These are phyloP conservation scores for Cryoendolithus antarcticus DNA, from an alignment of 2,329 filamentous ascomycete genomes.

Conservation along the genomic window DNA sequence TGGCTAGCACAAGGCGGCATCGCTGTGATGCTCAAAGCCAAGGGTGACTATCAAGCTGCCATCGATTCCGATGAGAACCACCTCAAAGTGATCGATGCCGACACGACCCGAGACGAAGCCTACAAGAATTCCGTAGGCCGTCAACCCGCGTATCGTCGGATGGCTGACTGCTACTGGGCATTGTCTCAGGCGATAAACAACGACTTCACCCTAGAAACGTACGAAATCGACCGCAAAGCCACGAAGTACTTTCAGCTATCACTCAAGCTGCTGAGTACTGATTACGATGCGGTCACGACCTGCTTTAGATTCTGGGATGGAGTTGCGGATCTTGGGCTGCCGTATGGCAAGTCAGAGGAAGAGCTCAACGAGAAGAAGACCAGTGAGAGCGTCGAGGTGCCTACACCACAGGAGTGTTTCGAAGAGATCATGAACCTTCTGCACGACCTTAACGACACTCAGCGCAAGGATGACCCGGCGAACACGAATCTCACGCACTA, in stretches of 20 bases:
- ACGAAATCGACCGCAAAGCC: not conserved
- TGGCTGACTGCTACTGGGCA: conserved; percentile 1
- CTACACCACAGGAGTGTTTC: not conserved
- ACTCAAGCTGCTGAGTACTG: conserved; percentile 1
- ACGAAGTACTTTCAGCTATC: not conserved
- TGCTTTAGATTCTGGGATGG: conserved; percentile 2
- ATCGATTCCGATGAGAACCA: conserved; percentile 5
- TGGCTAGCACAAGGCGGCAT: conserved; percentile 7
- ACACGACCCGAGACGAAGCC: conserved; percentile 1
- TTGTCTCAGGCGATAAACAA: not conserved
- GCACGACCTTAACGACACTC: conserved; percentile 1
- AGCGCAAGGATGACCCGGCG: not conserved
- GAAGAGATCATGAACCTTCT: conserved; percentile 1
- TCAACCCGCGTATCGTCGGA: not conserved
- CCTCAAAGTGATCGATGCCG: not conserved
- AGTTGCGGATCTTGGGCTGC: not conserved
- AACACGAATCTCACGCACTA: conserved; percentile 2
- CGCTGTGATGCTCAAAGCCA: conserved; percentile 2
- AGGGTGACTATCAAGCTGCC: conserved; percentile 7
- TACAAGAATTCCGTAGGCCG: not conserved
- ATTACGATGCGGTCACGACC: not conserved
- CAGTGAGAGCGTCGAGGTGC: not conserved
- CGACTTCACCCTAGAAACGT: not conserved
- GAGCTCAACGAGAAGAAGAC: not conserved
- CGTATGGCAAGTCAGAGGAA: not conserved